Base-by-base conservation (phyloP, 2,329 filamentous ascomycete species). In the Conoideocrella luteorostrata region DNA sequence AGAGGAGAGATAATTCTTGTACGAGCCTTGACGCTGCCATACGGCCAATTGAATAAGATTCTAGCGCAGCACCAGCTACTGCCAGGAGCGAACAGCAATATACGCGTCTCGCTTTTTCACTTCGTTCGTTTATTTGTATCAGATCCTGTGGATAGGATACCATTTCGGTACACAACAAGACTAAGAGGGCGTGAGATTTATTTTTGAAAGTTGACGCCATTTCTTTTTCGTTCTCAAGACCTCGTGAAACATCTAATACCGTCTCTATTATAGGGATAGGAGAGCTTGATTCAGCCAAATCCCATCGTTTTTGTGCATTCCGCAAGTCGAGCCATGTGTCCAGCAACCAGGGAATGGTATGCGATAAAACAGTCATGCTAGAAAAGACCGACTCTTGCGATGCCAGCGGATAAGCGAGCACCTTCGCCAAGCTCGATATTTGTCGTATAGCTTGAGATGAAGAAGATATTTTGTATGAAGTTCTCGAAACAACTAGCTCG, bases 311-410 rank as follows among this genome's bases (percentile, higher is more conserved):
- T 45, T 70, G 67, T 10, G 63, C 55, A 17, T 62, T 53, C 39
- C 68, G 63, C 23, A 77, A 55, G 33, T 67, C 63, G 28, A 71
- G 61, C 49, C 70, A 59, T 6, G 65, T 64, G 52, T 79, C 75
- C 46, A 77, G 57, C 11, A 78, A 56, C 74, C 73, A 77, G 11
- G 69, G 64, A 1, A 65, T 56, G 45, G 63, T 63, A 47, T 70
- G 70, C 15, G 58, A 60, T 39, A 68, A 66, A 45, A 58, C 59
- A 13, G 60, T 55, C 10, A 56, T 51, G 23, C 54, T 59, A 9
- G 56, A 56, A 33, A 61, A 65, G 2, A 53, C 56, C 4, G 57
- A 42, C 15, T 62, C 58, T n/a, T 58, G 53, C 9, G 60, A 64
- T 7, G 62, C 36, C 5, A 71, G 51, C 18, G 66, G 65, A 41